Base-by-base conservation (phyloP, 73 alveolate species). In the Uronychia setigera region DNA sequence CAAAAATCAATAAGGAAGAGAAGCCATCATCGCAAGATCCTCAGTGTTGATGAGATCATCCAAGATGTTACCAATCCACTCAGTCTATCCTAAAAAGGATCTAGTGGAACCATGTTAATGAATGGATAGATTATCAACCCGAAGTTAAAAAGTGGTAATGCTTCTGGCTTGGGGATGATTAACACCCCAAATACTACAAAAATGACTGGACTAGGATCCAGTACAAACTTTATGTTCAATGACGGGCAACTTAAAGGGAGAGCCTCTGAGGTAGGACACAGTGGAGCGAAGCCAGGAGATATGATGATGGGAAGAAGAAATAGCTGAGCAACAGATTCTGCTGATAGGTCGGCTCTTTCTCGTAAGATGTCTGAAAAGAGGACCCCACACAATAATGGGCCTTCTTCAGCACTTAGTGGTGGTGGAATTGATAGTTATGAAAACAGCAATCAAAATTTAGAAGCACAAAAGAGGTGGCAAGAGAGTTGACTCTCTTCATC, bases 11-110 rank as follows among this genome's bases (percentile, higher is more conserved):
- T 46, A 46, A 46, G 67, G 67, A 46, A 46, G 19, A 5, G 67
- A 19, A 46, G 5, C n/a, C 67, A 46, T 46, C 67, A 46, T 46
- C 5, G 67, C n/a, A 46, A 46, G 19, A 46, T 46, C 67, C 67
- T 46, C 67, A 46, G 67, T 46, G 67, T 46, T 46, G 67, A 46
- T 46, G 67, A 46, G 67, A 46, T 46, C 67, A 46, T 46, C 67
- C 67, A 5, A 46, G 67, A 46, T 5, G 19, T 46, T 19, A 11
- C 67, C 19, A 19, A 5, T 46, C 67, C 67, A 5, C 67, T 46
- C 67, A 11, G n/a, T 46, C n/a, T 46, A 46, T 46, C 67, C 67
- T 19, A 46, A 5, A 46, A 46, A 46, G 67, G 67, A 46, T 11
- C n/a, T 46, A 19, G n/a, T 46, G 67, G 67, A 46, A 46, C n/a